Base-by-base conservation (phyloP, 257 asterid species). In the Fraxinus quadrangulata region DNA sequence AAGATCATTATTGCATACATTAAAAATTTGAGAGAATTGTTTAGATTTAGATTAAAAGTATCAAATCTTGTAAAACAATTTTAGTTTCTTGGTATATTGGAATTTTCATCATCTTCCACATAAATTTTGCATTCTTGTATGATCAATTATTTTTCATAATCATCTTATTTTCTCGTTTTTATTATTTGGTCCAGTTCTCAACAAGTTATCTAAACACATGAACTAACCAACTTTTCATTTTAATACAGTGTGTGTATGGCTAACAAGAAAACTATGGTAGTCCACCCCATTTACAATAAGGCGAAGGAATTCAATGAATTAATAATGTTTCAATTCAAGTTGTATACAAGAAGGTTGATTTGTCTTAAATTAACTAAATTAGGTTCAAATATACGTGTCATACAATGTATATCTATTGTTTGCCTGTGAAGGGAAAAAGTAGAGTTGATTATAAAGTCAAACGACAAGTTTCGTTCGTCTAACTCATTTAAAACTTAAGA, bases 191-290 rank as follows among this genome's bases (percentile, higher is more conserved):
- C 31, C 31, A 28, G 31, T 28, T 28, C 1, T 28, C 2, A 28
- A 28, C 31, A 28, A 28, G 19, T 47, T 47, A 45, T 10, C 17
- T 45, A 67, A 26, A 30, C 5, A 0, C 73, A 4, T 70, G 74
- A 77, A 47, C n/a, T 37, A 47, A 49, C 75, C 67, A 73, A 73
- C n/a, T 51, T 51, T 49, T 51, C 11, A 2, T 17, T 73, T 17
- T 31, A 51, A 30, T 73, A 26, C 9, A 4, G 45, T 47, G 49
- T 72, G 6, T 49, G 40, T 49, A n/a, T 45, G 54, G 49, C 14
- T 14, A 42, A 42, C 61, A 71, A 71, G 49, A 26, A 26, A 40
- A 42, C 26, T 26, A 16, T 0, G 33, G 33, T 30, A 30, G 33
- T 30, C 33, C 0, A 30, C 4, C 33, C 33, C 33, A 30, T 30